Percentiles rank a stretch among this genome's conserved stretches.
Evolutionary conservation across 164 flowering plant genomes (phyloP).

Genomic region (Sedum album): DNA sequence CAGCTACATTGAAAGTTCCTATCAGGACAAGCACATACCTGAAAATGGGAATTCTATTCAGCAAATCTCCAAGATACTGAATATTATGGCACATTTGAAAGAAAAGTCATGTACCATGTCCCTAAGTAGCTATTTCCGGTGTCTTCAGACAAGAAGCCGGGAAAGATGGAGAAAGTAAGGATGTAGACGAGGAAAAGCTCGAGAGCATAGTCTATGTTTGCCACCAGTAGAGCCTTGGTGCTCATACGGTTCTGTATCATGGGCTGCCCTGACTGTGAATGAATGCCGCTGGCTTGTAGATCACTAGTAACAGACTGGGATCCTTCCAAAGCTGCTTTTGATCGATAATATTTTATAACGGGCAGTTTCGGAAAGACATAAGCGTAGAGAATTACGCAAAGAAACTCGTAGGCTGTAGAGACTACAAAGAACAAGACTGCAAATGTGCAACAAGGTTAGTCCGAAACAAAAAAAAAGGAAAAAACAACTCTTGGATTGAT

Average conservation of each 20-base stretch:
- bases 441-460: neutral
- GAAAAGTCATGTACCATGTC: slow-evolving; percentile 34
- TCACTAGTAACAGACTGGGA: slow-evolving; percentile 69
- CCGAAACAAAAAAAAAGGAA: neutral
- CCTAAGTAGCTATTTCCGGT: slow-evolving; percentile 68
- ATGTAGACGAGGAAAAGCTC: slow-evolving; percentile 50
- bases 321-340: slow-evolving; percentile 77
- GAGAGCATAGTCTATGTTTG: slow-evolving; percentile 53
- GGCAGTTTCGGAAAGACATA: slow-evolving; percentile 57
- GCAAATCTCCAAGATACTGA: too few species aligned
- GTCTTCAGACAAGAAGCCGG: slow-evolving; percentile 74
- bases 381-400: slow-evolving; percentile 58
- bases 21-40: slow-evolving; percentile 75
- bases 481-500: neutral
- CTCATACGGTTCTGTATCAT: slow-evolving; percentile 32
- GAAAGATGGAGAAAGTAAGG: slow-evolving; percentile 67
- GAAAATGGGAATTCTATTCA: too few species aligned
- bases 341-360: slow-evolving; percentile 57
- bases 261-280: slow-evolving; percentile 17
- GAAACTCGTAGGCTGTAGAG: slow-evolving; percentile 43
- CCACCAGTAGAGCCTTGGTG: slow-evolving; percentile 42
- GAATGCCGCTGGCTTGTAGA: slow-evolving; percentile 65
- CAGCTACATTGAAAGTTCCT: slow-evolving; percentile 60
- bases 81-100: too few species aligned
- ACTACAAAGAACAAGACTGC: slow-evolving; percentile 63